Conservation (phyloP, 2,329 filamentous ascomycete genomes). For the Fusarium miscanthi region DNA sequence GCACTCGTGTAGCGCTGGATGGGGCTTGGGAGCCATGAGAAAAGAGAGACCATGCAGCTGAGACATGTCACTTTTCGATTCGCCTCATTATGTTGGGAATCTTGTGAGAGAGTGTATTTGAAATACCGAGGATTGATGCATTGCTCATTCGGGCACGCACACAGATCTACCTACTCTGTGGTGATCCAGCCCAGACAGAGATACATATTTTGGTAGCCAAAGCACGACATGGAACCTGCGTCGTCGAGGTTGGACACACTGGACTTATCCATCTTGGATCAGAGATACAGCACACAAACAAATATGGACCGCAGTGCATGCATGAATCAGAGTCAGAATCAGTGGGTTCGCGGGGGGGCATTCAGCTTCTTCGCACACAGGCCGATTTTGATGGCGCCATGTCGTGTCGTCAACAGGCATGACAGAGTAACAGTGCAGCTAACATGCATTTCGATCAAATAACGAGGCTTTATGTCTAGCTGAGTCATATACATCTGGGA, state of each 20-base stretch:
- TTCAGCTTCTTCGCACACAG: conserved; percentile 25
- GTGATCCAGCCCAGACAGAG: conserved; percentile 10
- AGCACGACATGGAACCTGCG: conserved; percentile 40
- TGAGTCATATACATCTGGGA: background rate
- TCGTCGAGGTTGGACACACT: conserved; percentile 36
- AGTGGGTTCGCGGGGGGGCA: conserved; percentile 22
- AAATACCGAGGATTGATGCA: background rate
- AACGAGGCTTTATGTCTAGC: background rate
- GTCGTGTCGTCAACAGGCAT: conserved; percentile 37
- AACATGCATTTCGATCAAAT: conserved; percentile 31
- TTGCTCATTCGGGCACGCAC: conserved; percentile 11
- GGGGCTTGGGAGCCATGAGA: conserved; percentile 9
- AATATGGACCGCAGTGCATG: conserved; percentile 32
- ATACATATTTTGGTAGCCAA: conserved; percentile 14
- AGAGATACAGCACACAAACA: conserved; percentile 38
- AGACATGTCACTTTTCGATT: conserved; percentile 2
- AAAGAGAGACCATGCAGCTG: conserved; percentile 14
- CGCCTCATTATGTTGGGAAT: conserved; percentile 1
- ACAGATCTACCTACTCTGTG: conserved; percentile 15
- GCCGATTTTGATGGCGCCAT: conserved; percentile 29
- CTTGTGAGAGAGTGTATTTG: background rate
- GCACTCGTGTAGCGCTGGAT: conserved; percentile 3
- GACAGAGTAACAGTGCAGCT: conserved; percentile 34
- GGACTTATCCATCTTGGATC: conserved; percentile 29
- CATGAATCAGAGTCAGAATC: conserved; percentile 25